Evolutionary conservation across 306 rosid species (phyloP).

Genomic region (Fragaria iinumae): DNA sequence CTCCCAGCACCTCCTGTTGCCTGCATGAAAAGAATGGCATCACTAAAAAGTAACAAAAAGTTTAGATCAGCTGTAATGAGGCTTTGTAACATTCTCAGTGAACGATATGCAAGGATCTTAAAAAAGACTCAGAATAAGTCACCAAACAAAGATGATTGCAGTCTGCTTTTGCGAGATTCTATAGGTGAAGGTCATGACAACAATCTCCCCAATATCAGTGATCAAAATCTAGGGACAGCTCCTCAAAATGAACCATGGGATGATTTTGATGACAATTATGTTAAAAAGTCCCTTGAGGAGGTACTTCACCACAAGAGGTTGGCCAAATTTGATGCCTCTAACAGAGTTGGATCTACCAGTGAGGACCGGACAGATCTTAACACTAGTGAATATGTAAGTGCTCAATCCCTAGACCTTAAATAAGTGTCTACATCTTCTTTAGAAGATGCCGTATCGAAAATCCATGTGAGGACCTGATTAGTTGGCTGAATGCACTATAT

Average conservation of each 20-base stretch:
- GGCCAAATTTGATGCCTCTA: constrained; percentile 59
- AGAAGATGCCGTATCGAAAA: not conserved
- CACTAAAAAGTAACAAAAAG: constrained; percentile 46
- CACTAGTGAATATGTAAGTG: constrained; percentile 40
- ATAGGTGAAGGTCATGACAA: constrained; percentile 28
- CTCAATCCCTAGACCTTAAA: not conserved
- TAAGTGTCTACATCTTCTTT: not conserved
- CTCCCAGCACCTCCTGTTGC: constrained; percentile 74
- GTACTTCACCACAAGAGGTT: constrained; percentile 65
- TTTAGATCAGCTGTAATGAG: constrained; percentile 70
- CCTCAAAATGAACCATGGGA: constrained; percentile 69
- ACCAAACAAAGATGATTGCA: constrained; percentile 42
- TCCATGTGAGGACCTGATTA: not conserved
- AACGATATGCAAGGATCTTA: constrained; percentile 58
- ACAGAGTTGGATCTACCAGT: constrained; percentile 41
- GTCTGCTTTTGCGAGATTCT: constrained; percentile 39
- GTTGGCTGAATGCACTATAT: not conserved
- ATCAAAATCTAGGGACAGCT: constrained; percentile 31
- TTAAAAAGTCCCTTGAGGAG: constrained; percentile 72
- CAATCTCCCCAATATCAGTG: constrained; percentile 25
- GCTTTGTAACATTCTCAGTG: constrained; percentile 79
- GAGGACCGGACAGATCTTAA: constrained; percentile 54
- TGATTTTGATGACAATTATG: constrained; percentile 56
- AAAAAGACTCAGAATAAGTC: constrained; percentile 45
- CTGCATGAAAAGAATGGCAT: constrained; percentile 74